Evolutionary conservation across 805 yeast genomes (phyloP).

Genomic region (Metschnikowia matae): DNA sequence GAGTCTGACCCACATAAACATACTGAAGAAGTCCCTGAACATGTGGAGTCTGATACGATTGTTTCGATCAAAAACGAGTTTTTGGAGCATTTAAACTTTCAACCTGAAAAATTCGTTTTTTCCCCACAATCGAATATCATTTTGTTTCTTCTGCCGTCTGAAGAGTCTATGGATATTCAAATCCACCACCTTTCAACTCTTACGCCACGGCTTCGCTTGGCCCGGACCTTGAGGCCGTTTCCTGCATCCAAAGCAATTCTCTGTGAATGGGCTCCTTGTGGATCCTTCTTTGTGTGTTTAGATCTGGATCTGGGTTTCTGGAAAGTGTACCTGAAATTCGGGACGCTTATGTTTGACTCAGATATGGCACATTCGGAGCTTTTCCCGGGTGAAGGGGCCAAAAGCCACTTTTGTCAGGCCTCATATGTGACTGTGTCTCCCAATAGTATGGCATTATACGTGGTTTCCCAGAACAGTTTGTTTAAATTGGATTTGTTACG

Average conservation of each 20-base stretch:
- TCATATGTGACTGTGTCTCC: slow-evolving; percentile 23
- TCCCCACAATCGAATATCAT: slow-evolving; percentile 16
- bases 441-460: slow-evolving; percentile 21
- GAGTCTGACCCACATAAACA: not conserved
- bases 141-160: slow-evolving; percentile 1
- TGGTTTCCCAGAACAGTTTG: slow-evolving; percentile 19
- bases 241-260: not conserved
- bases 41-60: not conserved
- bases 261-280: slow-evolving; percentile 34
- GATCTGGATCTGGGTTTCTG: slow-evolving; percentile 23
- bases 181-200: not conserved
- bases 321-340: slow-evolving; percentile 34
- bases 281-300: slow-evolving; percentile 26
- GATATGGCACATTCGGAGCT: slow-evolving; percentile 3
- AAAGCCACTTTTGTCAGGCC: slow-evolving; percentile 23
- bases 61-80: slow-evolving; percentile 5
- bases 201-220: not conserved
- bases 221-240: not conserved
- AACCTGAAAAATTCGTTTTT: slow-evolving; percentile 8
- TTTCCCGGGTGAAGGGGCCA: slow-evolving; percentile 1
- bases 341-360: slow-evolving; percentile 29
- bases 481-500: slow-evolving; percentile 22
- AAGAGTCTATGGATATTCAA: not conserved
- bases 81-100: slow-evolving; percentile 6
- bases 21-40: not conserved